phyloP scores from a whole-genome alignment of 2,329 filamentous ascomycete genomes.

The Amesomyces nigricolor region DNA sequence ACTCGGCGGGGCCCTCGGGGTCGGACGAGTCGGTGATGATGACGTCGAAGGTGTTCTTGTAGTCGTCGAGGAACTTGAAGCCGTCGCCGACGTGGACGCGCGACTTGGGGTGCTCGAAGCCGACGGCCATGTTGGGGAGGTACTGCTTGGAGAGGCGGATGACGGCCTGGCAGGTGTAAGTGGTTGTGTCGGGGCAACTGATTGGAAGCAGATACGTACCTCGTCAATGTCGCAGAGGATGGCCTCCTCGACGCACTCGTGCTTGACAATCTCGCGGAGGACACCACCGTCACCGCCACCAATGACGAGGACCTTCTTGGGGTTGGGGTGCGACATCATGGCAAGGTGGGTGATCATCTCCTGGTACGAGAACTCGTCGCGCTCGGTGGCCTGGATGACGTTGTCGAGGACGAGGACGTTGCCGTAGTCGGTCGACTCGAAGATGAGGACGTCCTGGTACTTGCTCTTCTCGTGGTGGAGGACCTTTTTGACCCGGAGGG shows the following conservation, averaged over 20 bases:
- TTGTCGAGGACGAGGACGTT: slow-evolving; percentile 96
- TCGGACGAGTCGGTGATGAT: slow-evolving; percentile 99
- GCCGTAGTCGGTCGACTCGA: slow-evolving; percentile 95
- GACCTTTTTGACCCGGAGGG: slow-evolving; percentile 93
- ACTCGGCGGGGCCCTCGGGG: slow-evolving; percentile 93
- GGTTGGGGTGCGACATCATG: slow-evolving; percentile 97
- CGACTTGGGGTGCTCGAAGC: slow-evolving; percentile 90
- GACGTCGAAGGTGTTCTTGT: slow-evolving; percentile 96
- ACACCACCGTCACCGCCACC: slow-evolving; percentile 97
- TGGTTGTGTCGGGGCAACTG: too few species aligned
- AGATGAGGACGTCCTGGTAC: slow-evolving; percentile 98
- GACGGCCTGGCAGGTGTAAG: slow-evolving; percentile 58
- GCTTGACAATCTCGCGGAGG: slow-evolving; percentile 97
- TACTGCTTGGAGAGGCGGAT: slow-evolving; percentile 98
- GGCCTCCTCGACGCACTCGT: slow-evolving; percentile 93
- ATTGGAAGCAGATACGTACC: slow-evolving; percentile 43
- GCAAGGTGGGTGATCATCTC: slow-evolving; percentile 99
- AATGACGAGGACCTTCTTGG: slow-evolving; percentile 97
- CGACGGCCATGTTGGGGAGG: slow-evolving; percentile 87
- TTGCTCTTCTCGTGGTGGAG: slow-evolving; percentile 98
- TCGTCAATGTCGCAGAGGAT: slow-evolving; percentile 98
- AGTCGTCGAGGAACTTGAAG: slow-evolving; percentile 96
- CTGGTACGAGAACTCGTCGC: slow-evolving; percentile 98
- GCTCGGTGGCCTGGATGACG: slow-evolving; percentile 97
- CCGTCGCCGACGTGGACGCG: slow-evolving; percentile 92